Evolutionary conservation across 768 basidiomycete species (phyloP), one percentile per base, ranked within the genome.

Genomic region (Hericium alpestre): DNA sequence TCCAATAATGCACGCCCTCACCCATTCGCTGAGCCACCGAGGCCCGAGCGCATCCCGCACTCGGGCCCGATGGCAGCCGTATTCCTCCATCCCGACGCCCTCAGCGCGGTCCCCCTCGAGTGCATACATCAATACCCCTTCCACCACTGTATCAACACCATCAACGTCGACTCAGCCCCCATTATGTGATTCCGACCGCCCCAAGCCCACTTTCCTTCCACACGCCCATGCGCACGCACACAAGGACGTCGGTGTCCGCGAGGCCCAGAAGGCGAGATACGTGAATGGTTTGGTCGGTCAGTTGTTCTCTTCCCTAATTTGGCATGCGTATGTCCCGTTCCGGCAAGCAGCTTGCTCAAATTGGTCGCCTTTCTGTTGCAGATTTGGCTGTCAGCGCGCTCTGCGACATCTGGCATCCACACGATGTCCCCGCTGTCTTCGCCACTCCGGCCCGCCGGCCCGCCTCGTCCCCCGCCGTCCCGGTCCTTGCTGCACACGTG

Each of bases 31-130:
- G 56, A 79, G 87, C 74, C 86, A 87, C 67, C 74, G 87, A 75
- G 86, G 84, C 40, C 81, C 83, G 47, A 80, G 83, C 59, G 72
- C 73, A 16, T 65, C 86, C 58, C 82, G 87, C 63, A 73, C 83
- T 52, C 74, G 85, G 68, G 74, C 83, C 64, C 84, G 89, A 64
- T 90, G 88, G 87, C 89, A 90, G 72, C 88, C 88, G 63, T 91
- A 90, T 70, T 71, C 74, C 61, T 61, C 60, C 12, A 61, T 61
- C 32, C 62, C 54, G 32, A 32, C 32, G 54, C 67, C 81, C 54
- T 69, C 76, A 12, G 55, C 71, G 71, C 48, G 73, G 56, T 65
- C 77, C 47, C 69, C 69, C 58, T 70, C 75, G 23, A 69, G 61
- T 61, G 67, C 55, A 62, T 67, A 57, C 64, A 66, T 64, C 57